phyloP scores from a whole-genome alignment of 306 rosid species.

The Dryas octopetala region DNA sequence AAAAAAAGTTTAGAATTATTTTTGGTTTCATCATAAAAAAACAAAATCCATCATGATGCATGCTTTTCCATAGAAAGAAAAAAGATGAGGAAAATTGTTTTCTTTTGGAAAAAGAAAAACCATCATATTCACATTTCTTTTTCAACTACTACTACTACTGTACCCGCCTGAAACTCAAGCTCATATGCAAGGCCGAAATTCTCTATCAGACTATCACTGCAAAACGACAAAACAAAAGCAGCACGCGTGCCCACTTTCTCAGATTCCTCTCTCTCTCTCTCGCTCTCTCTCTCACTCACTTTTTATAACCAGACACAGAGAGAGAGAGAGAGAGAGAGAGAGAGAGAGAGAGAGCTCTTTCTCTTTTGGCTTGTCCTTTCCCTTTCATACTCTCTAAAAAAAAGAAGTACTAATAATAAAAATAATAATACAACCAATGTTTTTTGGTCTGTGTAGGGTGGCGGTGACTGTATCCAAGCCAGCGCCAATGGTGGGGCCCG shows the following conservation, averaged over 20 bases:
- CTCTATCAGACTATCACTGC: slow-evolving; percentile 45
- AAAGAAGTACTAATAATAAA: background rate
- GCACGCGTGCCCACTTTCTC: slow-evolving; percentile 83
- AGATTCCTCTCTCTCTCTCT: slow-evolving; percentile 46
- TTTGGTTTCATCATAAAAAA: too few species aligned
- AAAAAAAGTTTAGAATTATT: too few species aligned
- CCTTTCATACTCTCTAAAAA: background rate
- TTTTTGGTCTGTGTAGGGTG: slow-evolving; percentile 53
- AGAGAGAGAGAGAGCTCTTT: background rate
- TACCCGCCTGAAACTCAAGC: slow-evolving; percentile 14
- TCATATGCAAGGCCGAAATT: slow-evolving; percentile 5
- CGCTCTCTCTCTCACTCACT: background rate
- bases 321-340: background rate
- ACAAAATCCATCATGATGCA: too few species aligned
- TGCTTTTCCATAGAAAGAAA: background rate
- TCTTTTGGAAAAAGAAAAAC: background rate
- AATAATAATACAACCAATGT: background rate
- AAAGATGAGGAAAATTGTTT: background rate
- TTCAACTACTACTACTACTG: background rate
- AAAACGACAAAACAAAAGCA: slow-evolving; percentile 71
- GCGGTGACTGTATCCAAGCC: slow-evolving; percentile 64
- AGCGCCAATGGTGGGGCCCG: slow-evolving; percentile 37
- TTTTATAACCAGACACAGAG: background rate
- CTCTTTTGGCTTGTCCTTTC: slow-evolving; percentile 8
- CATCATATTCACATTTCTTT: background rate